Evolutionary conservation across 441 rosid genomes (phyloP), one percentile per base, ranked within the genome.

Genomic region (Sinapis alba): DNA sequence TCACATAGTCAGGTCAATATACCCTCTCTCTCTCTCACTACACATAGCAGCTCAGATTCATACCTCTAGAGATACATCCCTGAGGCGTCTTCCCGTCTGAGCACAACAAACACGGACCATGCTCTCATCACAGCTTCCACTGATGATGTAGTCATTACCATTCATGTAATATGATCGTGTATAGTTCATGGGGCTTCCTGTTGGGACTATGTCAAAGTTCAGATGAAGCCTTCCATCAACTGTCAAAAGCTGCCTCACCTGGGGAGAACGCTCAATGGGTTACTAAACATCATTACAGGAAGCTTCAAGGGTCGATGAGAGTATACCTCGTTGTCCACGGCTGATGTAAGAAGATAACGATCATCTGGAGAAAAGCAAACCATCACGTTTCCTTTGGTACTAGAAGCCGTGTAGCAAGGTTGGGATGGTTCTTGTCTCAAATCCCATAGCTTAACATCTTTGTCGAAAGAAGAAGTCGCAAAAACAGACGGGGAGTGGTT

Each of bases 351-450:
- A 83, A 93, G 98, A 81, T 93, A 93, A 27, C 89, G 93, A 85
- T 95, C 99, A 78, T 95, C 99, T 1, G 96, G 96, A 69, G 99
- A 95, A 84, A 95, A 95, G 87, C 99, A 93, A 78, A 93, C 96
- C 99, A 95, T 95, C 62, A 93, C 99, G 80, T 93, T 95, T 78
- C 99, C 98, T 76, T 81, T 90, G 9, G 92, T 85, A 80, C 99
- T 93, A 72, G 93, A 81, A 62, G 86, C 81, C 8, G 98, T 88
- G 74, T 93, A 89, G 80, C 99, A 95, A 45, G 99, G 95, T 54
- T 76, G 81, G 12, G 83, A 65, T 4, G 97, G 98, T 63, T 84
- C 88, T 81, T 89, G 95, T 71, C 99, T 87, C 84, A 95, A 80
- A 77, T 95, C 99, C 99, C 99, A 95, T 34, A 93, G 81, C 72